A percentile compares a stretch with the other conserved stretches of the same genome.
Conservation (phyloP, 192 early-diverging fungal species). For the Gryganskiella cystojenkinii region DNA sequence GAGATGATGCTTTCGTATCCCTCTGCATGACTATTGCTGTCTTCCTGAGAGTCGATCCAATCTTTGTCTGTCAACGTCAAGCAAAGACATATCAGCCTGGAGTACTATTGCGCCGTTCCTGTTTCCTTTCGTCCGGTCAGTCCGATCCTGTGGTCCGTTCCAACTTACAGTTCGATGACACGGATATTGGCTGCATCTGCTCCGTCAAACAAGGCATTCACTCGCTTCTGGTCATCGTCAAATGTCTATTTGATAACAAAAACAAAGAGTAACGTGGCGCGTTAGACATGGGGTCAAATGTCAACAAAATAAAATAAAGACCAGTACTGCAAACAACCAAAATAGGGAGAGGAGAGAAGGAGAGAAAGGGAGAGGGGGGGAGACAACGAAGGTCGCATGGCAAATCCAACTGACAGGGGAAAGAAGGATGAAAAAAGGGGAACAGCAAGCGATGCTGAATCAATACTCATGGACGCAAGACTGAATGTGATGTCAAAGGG, state of each 20-base stretch:
- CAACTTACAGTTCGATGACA: constrained; percentile 73
- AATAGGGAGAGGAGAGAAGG: too few species aligned
- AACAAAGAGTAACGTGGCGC: not conserved
- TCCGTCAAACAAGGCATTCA: constrained; percentile 80
- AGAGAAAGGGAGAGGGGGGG: too few species aligned
- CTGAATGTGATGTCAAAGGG: too few species aligned
- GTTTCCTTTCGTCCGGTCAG: too few species aligned
- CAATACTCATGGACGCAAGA: too few species aligned
- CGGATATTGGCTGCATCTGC: constrained; percentile 77
- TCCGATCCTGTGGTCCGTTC: too few species aligned
- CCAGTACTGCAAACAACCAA: too few species aligned
- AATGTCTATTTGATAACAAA: constrained; percentile 53
- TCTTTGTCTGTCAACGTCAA: not conserved
- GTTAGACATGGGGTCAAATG: not conserved
- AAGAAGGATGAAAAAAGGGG: not conserved
- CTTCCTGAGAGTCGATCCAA: not conserved
- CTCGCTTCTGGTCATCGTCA: constrained; percentile 75
- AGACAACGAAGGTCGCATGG: not conserved
- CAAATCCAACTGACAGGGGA: too few species aligned
- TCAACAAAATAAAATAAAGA: not conserved
- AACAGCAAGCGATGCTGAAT: not conserved
- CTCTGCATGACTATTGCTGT: too few species aligned
- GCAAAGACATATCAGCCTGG: too few species aligned
- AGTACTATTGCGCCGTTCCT: too few species aligned
- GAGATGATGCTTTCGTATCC: too few species aligned